Evolutionary conservation across 345 rosid species (phyloP), one percentile per base, ranked within the genome.

Genomic region (Lenwebbia sp.): DNA sequence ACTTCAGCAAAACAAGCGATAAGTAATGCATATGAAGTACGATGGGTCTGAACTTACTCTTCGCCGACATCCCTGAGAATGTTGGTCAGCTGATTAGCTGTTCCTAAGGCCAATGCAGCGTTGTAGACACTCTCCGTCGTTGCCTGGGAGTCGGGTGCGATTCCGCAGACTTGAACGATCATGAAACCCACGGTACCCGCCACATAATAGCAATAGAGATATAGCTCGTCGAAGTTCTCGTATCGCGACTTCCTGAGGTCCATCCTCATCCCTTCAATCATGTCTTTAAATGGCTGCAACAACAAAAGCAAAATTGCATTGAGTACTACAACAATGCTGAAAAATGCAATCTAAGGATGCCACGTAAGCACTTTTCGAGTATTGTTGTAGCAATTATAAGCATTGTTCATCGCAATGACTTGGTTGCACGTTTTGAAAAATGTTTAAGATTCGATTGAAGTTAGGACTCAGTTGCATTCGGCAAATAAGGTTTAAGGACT

Each of bases 51-150:
- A 55, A 76, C 94, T 86, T 89, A 88, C 93, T 92, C 94, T 90
- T 92, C 94, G 8, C 93, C 93, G 47, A 92, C 93, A 65, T 92
- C 94, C 85, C 94, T 85, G 84, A 92, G 93, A 75, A 92, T 92
- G 84, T 92, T 92, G 33, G 94, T 92, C 14, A 92, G 94, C 83
- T 92, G 94, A 87, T 91, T 90, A 4, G 92, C 94, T 26, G 91
- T 92, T 60, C 93, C 94, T 1, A 91, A 88, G 50, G 85, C 83
- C 30, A 55, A 28, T 12, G 83, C 85, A 44, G 86, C 74, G 21
- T 54, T 86, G 41, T 83, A 86, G 51, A 83, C 83, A 5, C 83
- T 86, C 5, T 86, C 86, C 11, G 65, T 70, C 22, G 88, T 57
- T 33, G 88, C 86, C 70, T n/a, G 81, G 53, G 88, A 83, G 19